These are phyloP conservation scores for Neurospora sp. DNA, from an alignment of 495 filamentous ascomycete genomes.

Conservation along the genomic window DNA sequence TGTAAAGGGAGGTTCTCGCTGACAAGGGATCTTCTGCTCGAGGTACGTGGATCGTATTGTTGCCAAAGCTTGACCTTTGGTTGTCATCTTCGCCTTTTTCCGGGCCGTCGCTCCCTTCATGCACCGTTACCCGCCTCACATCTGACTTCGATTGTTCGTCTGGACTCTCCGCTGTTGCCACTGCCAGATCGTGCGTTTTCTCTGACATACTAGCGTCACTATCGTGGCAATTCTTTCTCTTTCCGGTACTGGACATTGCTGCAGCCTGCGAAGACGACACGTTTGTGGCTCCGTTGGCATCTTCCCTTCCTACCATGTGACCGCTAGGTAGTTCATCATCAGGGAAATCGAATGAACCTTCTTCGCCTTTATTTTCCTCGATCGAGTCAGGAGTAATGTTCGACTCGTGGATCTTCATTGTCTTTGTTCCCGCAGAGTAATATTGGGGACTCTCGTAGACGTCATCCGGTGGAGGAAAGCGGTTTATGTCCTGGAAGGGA, in stretches of 20 bases:
- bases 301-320: neutral
- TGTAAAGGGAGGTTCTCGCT: neutral
- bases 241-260: neutral
- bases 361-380: neutral
- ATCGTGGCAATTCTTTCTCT: neutral
- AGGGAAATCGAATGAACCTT: neutral
- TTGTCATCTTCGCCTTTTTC: neutral
- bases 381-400: neutral
- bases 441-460: neutral
- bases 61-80: neutral
- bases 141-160: neutral
- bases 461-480: neutral
- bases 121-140: neutral
- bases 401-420: neutral
- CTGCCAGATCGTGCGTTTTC: neutral
- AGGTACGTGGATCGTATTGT: neutral
- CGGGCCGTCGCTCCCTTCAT: neutral
- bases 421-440: neutral
- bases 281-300: neutral
- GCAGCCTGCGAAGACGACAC: neutral
- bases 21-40: neutral
- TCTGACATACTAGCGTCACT: neutral
- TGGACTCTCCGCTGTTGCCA: neutral
- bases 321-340: neutral
- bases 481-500: conserved; percentile 6